Evolutionary conservation across 768 basidiomycete genomes (phyloP), one percentile per base, ranked within the genome.

Genomic region (Leccinum disarticulatum): DNA sequence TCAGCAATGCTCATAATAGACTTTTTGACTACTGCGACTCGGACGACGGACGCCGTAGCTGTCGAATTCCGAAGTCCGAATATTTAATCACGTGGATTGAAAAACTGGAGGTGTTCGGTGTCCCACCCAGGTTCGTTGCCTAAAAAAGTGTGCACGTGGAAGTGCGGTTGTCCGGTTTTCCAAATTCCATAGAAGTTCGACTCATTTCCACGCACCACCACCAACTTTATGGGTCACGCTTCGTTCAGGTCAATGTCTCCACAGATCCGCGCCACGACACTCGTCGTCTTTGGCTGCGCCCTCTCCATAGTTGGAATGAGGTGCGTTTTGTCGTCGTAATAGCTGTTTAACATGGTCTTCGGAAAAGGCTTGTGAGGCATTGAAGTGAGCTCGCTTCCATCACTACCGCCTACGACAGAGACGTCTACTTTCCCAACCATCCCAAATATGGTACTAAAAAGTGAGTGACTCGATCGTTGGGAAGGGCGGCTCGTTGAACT

Each of bases 341-440:
- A 9, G 17, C 10, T 4, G 35, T 55, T 25, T 6, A 59, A 27
- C 28, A 31, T 35, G 30, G 3, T 35, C 38, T 36, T 52, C 11
- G 6, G 58, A 22, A 15, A 38, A 38, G 54, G 66, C 63, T 27
- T 27, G 43, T 15, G 36, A 59, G 2, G 64, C 61, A 1, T 51
- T 87, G 31, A 77, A 77, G 46, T 68, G 25, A 73, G 4, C 74
- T 88, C 10, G 85, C 83, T 13, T 73, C 76, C 10, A 71, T 73
- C 6, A 84, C 84, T 0, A 69, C 77, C 1, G 60, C 69, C 46
- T 86, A 87, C 55, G 85, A 85, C 61, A 66, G 61, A 6, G 81
- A 88, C 59, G 75, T 88, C 4, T 71, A 83, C 63, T 88, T 88
- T 72, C 65, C 88, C 55, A 87, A 87, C 60, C 67, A 76, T 53